Evolutionary conservation across 495 filamentous ascomycete genomes (phyloP), one percentile per base, ranked within the genome.

Genomic region (Lineolata rhizophorae): DNA sequence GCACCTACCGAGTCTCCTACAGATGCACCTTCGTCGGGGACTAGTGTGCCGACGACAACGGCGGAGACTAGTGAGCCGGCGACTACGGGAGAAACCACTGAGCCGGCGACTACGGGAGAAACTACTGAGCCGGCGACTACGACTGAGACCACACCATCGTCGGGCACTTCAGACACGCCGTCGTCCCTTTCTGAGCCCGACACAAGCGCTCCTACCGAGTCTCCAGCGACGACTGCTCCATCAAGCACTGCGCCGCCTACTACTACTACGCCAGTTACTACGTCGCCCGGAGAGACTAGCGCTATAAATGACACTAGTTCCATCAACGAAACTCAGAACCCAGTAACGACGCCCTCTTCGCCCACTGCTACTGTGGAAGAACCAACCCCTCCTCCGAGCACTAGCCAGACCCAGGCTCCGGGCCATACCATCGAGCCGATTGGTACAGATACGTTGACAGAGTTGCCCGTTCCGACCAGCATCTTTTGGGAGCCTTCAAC

Each of bases 371-470:
- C 45, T 17, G 35, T 37, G 17, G 27, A 14, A 5, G 36, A 22
- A 12, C 14, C 25, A 22, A 21, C 43, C 10, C 19, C 39, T 4
- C 18, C 29, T 6, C 6, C 30, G 6, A 5, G 18, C 11, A 18
- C 18, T 15, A 5, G 16, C 32, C 11, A 29, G 40, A 2, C 35
- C 31, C 19, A 30, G n/a, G 30, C 28, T 14, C 18, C 43, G 1
- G 46, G 29, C 16, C 44, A 40, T 9, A 43, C 41, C 2, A 44
- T 51, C 19, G 10, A 31, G 6, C 40, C 49, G 3, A 53, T 39
- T 16, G 54, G 42, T 11, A 50, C 54, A 6, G 40, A 58, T 36
- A 45, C 44, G 15, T 27, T 22, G 5, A 55, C 48, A 6, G 22
- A 37, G 0, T 30, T 42, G 12, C 13, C 16, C 11, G 18, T 46